Conservation (phyloP, 345 rosid species). For the Aquilaria yunnanensis region DNA sequence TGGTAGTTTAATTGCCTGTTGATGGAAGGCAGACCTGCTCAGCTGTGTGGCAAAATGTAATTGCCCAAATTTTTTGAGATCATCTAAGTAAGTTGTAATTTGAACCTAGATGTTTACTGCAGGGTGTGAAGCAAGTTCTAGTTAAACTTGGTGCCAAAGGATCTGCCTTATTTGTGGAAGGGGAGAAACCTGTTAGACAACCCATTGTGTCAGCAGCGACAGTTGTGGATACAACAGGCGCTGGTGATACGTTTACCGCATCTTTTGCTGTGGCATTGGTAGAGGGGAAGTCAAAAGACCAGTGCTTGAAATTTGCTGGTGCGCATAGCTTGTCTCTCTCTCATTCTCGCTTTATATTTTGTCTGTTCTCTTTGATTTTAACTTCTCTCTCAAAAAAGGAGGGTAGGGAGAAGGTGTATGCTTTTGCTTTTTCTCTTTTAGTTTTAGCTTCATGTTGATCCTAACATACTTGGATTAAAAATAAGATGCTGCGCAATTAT, state of each 20-base stretch:
- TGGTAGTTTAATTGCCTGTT: too few species aligned
- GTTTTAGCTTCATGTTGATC: slow-evolving; percentile 3
- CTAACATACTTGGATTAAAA: background rate
- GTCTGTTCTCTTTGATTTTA: too few species aligned
- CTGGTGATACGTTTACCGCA: slow-evolving; percentile 96
- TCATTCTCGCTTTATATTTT: background rate
- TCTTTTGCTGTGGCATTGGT: slow-evolving; percentile 91
- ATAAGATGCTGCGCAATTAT: too few species aligned
- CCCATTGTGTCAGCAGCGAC: slow-evolving; percentile 59
- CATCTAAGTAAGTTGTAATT: background rate
- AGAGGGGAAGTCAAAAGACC: slow-evolving; percentile 71
- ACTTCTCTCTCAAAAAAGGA: too few species aligned
- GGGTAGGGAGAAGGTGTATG: too few species aligned
- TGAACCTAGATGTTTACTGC: slow-evolving; percentile 14
- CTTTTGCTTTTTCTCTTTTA: background rate
- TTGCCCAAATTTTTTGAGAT: too few species aligned
- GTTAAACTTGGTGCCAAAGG: slow-evolving; percentile 93
- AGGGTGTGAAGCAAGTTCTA: slow-evolving; percentile 84
- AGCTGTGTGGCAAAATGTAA: too few species aligned
- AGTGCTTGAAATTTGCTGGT: slow-evolving; percentile 92
- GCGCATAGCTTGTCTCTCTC: slow-evolving; percentile 4
- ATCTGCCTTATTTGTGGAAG: slow-evolving; percentile 72
- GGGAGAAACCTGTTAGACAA: slow-evolving; percentile 64
- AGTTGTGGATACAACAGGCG: slow-evolving; percentile 93
- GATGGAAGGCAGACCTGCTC: too few species aligned